Conservation (phyloP, 495 filamentous ascomycete species). For the Astrothelium macrocarpum region DNA sequence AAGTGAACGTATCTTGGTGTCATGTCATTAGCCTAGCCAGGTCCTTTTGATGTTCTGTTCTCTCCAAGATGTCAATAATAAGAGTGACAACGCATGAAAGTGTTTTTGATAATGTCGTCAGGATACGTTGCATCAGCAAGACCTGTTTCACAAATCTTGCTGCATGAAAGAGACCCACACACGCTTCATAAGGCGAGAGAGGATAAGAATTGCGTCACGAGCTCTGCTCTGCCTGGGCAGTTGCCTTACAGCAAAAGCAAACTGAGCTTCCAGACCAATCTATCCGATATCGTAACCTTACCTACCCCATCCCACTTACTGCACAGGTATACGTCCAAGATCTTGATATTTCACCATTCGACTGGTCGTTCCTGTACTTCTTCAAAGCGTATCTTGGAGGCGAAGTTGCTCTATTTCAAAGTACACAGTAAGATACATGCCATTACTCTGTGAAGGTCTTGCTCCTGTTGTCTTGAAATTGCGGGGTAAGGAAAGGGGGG, state of each 20-base stretch:
- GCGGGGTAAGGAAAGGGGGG: too few species aligned
- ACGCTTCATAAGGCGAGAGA: not conserved
- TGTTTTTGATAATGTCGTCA: too few species aligned
- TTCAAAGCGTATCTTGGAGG: too few species aligned
- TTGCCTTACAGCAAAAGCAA: not conserved
- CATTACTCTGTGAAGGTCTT: too few species aligned
- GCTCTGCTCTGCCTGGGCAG: not conserved
- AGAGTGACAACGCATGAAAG: not conserved
- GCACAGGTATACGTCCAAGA: not conserved
- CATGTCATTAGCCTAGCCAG: not conserved
- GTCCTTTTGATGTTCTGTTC: not conserved
- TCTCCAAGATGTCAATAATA: not conserved
- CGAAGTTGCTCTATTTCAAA: too few species aligned
- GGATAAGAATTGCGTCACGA: not conserved
- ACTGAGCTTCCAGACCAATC: not conserved
- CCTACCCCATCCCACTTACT: not conserved
- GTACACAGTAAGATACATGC: too few species aligned
- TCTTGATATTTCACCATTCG: not conserved
- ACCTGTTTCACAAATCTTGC: not conserved
- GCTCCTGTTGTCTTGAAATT: too few species aligned
- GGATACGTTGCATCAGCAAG: not conserved
- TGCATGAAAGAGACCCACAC: not conserved
- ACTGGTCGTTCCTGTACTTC: too few species aligned
- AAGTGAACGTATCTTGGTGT: not conserved
- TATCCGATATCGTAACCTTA: not conserved